These are phyloP conservation scores for Sungouiozyma ichnusensis DNA, from an alignment of 805 yeast genomes.

Conservation along the genomic window DNA sequence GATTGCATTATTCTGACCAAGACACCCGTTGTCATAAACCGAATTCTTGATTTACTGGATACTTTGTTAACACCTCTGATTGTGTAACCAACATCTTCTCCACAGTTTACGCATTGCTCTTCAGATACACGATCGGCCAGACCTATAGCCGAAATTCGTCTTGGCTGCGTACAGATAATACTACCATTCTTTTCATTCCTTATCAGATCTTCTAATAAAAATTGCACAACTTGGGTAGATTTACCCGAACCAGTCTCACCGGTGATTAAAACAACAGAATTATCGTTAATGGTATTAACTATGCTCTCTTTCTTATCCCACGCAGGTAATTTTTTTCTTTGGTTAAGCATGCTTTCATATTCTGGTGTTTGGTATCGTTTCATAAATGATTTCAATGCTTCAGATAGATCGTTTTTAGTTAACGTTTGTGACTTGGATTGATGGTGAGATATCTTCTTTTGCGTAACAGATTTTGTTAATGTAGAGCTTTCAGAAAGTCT, in stretches of 20 bases:
- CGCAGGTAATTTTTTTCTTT: constrained; percentile 65
- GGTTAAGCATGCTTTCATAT: constrained; percentile 32
- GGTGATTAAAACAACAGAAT: constrained; percentile 66
- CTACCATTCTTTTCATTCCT: constrained; percentile 35
- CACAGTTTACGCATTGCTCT: constrained; percentile 45
- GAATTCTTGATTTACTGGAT: constrained; percentile 49
- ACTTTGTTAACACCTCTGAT: constrained; percentile 84
- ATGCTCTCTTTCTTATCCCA: constrained; percentile 58
- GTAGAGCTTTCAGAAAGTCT: not conserved
- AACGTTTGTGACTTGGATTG: not conserved
- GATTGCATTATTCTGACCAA: constrained; percentile 71
- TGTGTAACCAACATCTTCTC: constrained; percentile 72
- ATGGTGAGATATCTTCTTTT: not conserved
- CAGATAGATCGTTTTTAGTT: not conserved
- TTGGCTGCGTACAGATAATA: constrained; percentile 86
- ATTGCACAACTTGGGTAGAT: constrained; percentile 90
- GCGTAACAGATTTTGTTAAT: not conserved
- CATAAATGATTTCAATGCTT: constrained; percentile 22
- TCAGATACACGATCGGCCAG: constrained; percentile 86
- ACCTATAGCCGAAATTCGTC: constrained; percentile 92
- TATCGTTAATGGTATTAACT: constrained; percentile 41
- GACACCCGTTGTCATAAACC: constrained; percentile 90
- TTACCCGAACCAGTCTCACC: constrained; percentile 99
- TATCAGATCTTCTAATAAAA: constrained; percentile 60
- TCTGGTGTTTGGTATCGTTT: constrained; percentile 25